Base-by-base conservation (phyloP, 441 rosid species). In the Hura crepitans region DNA sequence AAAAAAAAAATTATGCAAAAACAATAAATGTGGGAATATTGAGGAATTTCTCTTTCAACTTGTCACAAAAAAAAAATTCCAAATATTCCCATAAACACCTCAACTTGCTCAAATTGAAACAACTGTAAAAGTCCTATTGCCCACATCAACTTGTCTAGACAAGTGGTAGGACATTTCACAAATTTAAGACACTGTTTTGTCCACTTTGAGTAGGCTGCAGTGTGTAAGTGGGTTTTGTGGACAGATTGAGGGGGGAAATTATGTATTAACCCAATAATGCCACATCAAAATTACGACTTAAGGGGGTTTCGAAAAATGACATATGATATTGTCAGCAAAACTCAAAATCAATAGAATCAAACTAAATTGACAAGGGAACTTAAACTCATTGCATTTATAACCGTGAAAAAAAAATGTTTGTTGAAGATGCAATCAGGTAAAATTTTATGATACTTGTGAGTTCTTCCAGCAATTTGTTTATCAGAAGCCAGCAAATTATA, bases 291-390 rank as follows among this genome's bases (percentile, higher is more conserved):
- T 57, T 28, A 57, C 39, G 27, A 57, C 1, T 57, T 31, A n/a
- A 57, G 65, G 63, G 6, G 55, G 18, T 65, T 28, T 15, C 23
- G 22, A 35, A 60, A 50, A 37, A 33, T 50, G 61, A 18, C 65
- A 37, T 12, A 0, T n/a, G 55, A 68, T 25, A 17, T 62, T 35
- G n/a, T 37, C 55, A 57, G 31, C 49, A 62, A 15, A 56, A 54
- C 23, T 66, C 28, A 35, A 15, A 51, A 47, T 25, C 31, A 31
- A 28, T 28, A 35, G 55, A n/a, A 49, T 50, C 14, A 60, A 63
- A 51, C 18, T 31, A 27, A 15, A 22, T 25, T 35, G 20, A 47
- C 37, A 23, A 3, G 5, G 33, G 47, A 51, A 66, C 50, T 62
- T 39, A 15, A 31, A 30, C 42, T 31, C 60, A 28, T 6, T 27